Base-by-base conservation (phyloP, 805 yeast species). In the Ogataea wickerhamii region DNA sequence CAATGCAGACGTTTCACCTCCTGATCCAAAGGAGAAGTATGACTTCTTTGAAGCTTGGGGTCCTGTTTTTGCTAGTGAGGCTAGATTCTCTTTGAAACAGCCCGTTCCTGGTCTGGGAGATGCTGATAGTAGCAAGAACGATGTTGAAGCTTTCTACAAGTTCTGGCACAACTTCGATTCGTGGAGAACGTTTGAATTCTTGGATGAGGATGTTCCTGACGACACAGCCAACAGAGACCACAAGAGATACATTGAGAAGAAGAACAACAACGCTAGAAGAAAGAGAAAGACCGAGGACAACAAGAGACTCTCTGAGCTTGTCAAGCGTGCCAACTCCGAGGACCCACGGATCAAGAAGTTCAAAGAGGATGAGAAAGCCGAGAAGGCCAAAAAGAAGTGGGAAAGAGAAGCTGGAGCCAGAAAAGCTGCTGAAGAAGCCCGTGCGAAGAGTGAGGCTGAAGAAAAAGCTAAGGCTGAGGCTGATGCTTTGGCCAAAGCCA, bases 161-260 rank as follows among this genome's bases (percentile, higher is more conserved):
- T 91, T 87, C 78, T 93, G 93, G 84, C 82, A 82, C 66, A 82
- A 83, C 65, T 86, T 89, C 51, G 96, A 93, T 68, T 91, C 98
- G 16, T 93, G 98, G 98, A 86, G 96, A 74, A 74, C 95, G 33
- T 93, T 93, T 62, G 98, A 93, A 71, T 93, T 89, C 72, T 78
- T 88, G 65, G 98, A 93, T 63, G 98, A 93, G 74, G 98, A 93
- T 62, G 96, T 89, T 58, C 98, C 98, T 53, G 98, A 93, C 72
- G 98, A 93, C 69, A 86, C 97, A 41, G 85, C 96, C 45, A 93
- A 93, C 81, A 88, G 98, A 77, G 98, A 93, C 66, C 95, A 93
- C 79, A 93, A 93, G 75, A 95, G 98, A 72, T 86, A 87, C 74
- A 82, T 89, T 53, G 98, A 93, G 73, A 87, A 91, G 75, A 93